Evolutionary conservation across 345 rosid species (phyloP).

Genomic region (Moringa oleifera): DNA sequence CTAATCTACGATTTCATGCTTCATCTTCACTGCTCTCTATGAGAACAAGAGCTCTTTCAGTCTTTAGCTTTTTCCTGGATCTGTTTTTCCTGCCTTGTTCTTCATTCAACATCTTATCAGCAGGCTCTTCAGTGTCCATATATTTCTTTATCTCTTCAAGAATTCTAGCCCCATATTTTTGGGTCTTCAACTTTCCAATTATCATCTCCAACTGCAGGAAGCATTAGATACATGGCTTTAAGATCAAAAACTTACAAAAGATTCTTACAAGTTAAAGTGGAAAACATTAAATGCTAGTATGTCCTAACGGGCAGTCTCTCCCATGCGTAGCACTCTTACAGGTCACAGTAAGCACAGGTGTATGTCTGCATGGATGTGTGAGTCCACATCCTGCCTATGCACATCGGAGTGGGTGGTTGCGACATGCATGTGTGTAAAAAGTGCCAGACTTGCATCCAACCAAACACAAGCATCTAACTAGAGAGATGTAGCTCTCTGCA

Average conservation of each 20-base stretch:
- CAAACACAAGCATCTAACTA: too few species aligned
- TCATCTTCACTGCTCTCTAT: slow-evolving; percentile 57
- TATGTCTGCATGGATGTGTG: too few species aligned
- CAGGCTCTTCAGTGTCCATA: slow-evolving; percentile 20
- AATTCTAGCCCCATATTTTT: slow-evolving; percentile 66
- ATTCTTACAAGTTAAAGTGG: slow-evolving; percentile 11
- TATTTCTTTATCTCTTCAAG: slow-evolving; percentile 54
- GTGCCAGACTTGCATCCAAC: background rate
- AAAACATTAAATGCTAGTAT: background rate
- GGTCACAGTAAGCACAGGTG: too few species aligned
- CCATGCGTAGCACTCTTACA: too few species aligned
- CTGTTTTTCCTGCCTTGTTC: slow-evolving; percentile 24
- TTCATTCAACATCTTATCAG: slow-evolving; percentile 18
- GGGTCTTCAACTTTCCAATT: slow-evolving; percentile 77
- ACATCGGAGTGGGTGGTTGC: background rate
- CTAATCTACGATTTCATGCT: background rate
- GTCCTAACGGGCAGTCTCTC: too few species aligned
- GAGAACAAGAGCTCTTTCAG: slow-evolving; percentile 38
- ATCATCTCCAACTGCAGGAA: slow-evolving; percentile 69
- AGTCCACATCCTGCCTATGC: background rate
- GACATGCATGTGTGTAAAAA: background rate
- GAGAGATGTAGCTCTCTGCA: background rate
- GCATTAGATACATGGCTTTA: background rate
- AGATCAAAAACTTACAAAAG: background rate
- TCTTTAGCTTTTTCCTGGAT: slow-evolving; percentile 58